phyloP scores from a whole-genome alignment of 805 yeast genomes.

The Phaffomyces antillensis region DNA sequence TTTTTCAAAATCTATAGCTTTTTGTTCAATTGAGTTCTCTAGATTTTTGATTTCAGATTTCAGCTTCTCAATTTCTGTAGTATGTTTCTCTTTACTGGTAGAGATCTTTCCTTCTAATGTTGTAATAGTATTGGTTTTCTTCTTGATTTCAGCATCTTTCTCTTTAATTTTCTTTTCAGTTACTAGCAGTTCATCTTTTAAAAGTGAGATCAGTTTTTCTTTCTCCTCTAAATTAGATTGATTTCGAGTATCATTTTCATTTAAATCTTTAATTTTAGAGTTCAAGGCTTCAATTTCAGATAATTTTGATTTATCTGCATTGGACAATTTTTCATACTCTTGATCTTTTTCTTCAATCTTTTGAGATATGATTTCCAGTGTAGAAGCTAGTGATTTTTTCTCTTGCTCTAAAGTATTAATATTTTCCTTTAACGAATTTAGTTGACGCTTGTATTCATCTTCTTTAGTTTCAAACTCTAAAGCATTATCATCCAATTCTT shows the following conservation, averaged over 20 bases:
- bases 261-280: background rate
- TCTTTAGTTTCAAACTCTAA: conserved; percentile 25
- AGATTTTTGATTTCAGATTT: conserved; percentile 26
- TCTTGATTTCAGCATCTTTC: background rate
- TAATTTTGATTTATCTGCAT: conserved; percentile 9
- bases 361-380: conserved; percentile 27
- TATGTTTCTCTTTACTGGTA: conserved; percentile 16
- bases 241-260: background rate
- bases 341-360: conserved; percentile 24
- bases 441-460: conserved; percentile 20
- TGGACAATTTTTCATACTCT: conserved; percentile 15
- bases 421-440: conserved; percentile 20
- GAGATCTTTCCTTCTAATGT: conserved; percentile 15
- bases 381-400: conserved; percentile 26
- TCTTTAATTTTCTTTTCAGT: conserved; percentile 7
- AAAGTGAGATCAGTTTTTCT: background rate
- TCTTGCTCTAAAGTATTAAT: conserved; percentile 24
- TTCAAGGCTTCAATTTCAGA: conserved; percentile 7
- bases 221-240: background rate
- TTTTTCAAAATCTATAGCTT: conserved; percentile 38
- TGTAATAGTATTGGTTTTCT: conserved; percentile 11
- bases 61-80: conserved; percentile 17
- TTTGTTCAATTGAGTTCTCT: conserved; percentile 30
- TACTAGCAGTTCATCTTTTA: background rate
- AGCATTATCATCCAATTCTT: conserved; percentile 20